Evolutionary conservation across 2,329 filamentous ascomycete genomes (phyloP), one percentile per base, ranked within the genome.

Genomic region (Alternaria sp.): DNA sequence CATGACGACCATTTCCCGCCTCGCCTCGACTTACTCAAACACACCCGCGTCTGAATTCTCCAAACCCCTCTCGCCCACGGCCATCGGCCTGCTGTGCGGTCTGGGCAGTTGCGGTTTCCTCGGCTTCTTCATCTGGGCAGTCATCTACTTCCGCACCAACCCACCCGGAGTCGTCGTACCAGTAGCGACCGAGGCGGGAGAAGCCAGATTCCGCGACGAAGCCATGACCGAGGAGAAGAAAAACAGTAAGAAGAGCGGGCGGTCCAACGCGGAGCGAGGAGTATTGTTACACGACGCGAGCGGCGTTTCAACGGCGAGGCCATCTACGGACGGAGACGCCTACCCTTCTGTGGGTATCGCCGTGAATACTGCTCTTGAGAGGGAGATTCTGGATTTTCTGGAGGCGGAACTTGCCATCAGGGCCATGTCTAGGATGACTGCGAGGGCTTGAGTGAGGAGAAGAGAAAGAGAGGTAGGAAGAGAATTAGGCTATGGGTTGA

Each of bases 381-480:
- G 44, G 44, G 44, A 48, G 21, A 48, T 48, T n/a, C 10, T 48
- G 21, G 21, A 48, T 4, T 34, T 48, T 26, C 44, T 48, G 1
- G 21, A 48, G 44, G 44, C 31, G 21, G 29, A 48, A 8, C 21
- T 34, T 23, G 31, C 14, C 13, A 24, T 29, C 24, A 48, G 21
- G 44, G 31, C 44, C 14, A 36, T 48, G 44, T 46, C 39, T 29
- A 34, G 31, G 29, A 39, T 34, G 40, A 26, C n/a, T 28, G 7
- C 3, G 11, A 23, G 17, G 9, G n/a, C 21, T 37, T 28, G 29
- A 13, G 23, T 34, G 28, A 9, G 21, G 24, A 24, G n/a, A 31
- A 28, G 0, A n/a, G 26, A 11, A 33, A 28, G 31, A 33, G 6
- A 26, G 39, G 5, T 28, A 14, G 8, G 11, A 10, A 44, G 9